A percentile compares a stretch with the other conserved stretches of the same genome.
phyloP scores from a whole-genome alignment of 208 protist genomes.

The Jaenimonas drosophilae region DNA sequence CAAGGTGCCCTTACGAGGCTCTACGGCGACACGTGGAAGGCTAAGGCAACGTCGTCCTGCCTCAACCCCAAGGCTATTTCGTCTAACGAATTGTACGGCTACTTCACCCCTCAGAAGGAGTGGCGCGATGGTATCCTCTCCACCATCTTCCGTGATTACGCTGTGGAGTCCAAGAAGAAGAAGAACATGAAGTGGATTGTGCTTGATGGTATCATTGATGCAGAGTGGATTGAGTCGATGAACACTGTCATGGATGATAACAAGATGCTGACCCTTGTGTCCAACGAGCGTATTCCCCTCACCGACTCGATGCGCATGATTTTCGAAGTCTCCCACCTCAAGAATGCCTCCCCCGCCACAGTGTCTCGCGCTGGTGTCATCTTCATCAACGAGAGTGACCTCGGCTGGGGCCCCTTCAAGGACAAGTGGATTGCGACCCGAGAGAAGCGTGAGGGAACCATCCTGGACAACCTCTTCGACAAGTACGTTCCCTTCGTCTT shows the following conservation, averaged over 20 bases:
- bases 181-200: constrained; percentile 97
- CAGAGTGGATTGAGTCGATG: constrained; percentile 99
- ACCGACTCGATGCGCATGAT: constrained; percentile 97
- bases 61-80: constrained; percentile 98
- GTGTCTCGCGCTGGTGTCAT: constrained; percentile 97
- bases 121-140: constrained; percentile 96
- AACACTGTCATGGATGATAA: constrained; percentile 99
- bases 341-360: constrained; percentile 97
- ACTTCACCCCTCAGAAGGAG: constrained; percentile 95
- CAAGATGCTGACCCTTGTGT: constrained; percentile 98
- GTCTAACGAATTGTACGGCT: constrained; percentile 98
- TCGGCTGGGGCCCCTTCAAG: constrained; percentile 96
- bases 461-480: constrained; percentile 95
- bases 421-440: constrained; percentile 91
- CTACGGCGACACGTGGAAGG: constrained; percentile 88
- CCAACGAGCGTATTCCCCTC: constrained; percentile 97
- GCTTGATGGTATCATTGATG: constrained; percentile 98
- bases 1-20: constrained; percentile 88
- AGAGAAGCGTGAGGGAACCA: constrained; percentile 86
- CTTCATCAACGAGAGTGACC: constrained; percentile 96
- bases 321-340: constrained; percentile 96
- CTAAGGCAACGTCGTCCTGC: constrained; percentile 83
- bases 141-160: constrained; percentile 94
- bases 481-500: constrained; percentile 94
- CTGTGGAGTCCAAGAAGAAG: constrained; percentile 92